phyloP scores from a whole-genome alignment of 192 early-diverging fungal genomes.

The Cladochytrium replicatum region DNA sequence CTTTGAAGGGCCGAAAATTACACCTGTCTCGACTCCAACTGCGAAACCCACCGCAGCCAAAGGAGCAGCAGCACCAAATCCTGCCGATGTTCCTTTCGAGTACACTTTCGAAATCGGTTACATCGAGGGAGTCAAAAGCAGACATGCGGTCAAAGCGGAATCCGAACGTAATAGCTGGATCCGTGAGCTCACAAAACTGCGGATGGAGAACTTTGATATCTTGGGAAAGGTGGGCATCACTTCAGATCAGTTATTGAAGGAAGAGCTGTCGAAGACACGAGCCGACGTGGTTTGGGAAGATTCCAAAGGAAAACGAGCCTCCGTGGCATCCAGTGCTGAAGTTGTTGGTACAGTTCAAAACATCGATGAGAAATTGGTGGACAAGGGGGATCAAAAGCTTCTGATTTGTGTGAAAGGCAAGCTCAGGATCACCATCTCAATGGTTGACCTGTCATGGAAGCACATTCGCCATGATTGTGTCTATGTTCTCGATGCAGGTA shows the following conservation, averaged over 20 bases:
- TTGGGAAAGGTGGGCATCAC: slow-evolving; percentile 9
- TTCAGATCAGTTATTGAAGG: slow-evolving; percentile 3
- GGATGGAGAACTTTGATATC: slow-evolving; percentile 9
- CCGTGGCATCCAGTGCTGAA: too few relatives aligned
- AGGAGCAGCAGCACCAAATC: too few relatives aligned
- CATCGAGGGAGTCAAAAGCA: slow-evolving; percentile 1
- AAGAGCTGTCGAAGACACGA: not conserved
- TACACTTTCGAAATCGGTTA: not conserved
- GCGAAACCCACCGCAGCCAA: too few relatives aligned
- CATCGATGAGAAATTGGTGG: slow-evolving; percentile 12
- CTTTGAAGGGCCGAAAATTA: too few relatives aligned
- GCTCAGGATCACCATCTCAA: not conserved
- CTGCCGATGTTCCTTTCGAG: not conserved
- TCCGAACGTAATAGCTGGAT: slow-evolving; percentile 1
- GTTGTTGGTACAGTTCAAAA: too few relatives aligned
- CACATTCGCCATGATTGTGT: slow-evolving; percentile 4
- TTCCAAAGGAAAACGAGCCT: not conserved
- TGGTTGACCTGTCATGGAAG: not conserved
- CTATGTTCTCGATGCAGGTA: slow-evolving; percentile 22
- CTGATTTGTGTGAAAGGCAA: slow-evolving; percentile 18
- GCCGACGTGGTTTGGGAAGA: slow-evolving; percentile 1
- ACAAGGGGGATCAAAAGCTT: slow-evolving; percentile 11
- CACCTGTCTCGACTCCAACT: too few relatives aligned
- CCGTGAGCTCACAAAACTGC: not conserved
- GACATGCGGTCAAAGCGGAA: not conserved